These are phyloP conservation scores for Tuber microsphaerosporum DNA, from an alignment of 495 filamentous ascomycete genomes.

Conservation along the genomic window DNA sequence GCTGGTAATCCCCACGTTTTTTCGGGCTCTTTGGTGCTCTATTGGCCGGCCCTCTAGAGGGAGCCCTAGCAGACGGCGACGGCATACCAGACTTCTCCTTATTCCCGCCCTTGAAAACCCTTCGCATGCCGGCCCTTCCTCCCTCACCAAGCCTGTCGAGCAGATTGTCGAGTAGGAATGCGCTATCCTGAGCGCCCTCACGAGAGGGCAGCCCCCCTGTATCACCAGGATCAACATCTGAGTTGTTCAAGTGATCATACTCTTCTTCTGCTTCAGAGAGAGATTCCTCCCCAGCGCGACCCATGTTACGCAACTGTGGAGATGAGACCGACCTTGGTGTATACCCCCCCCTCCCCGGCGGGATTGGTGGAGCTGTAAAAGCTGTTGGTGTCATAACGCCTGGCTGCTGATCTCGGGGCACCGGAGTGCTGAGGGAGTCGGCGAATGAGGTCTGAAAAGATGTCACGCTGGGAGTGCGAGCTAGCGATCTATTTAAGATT, in stretches of 20 bases:
- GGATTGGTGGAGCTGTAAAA: conserved; percentile 43
- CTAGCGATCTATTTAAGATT: conserved; percentile 65
- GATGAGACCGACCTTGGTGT: conserved; percentile 37
- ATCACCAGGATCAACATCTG: conserved; percentile 31
- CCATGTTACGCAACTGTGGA: conserved; percentile 32
- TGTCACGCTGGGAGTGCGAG: conserved; percentile 59
- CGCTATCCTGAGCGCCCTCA: conserved; percentile 32
- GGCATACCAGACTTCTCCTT: conserved; percentile 25
- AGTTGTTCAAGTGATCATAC: conserved; percentile 34
- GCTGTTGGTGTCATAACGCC: conserved; percentile 43
- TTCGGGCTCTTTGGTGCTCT: conserved; percentile 32
- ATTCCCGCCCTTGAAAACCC: conserved; percentile 33
- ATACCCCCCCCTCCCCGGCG: conserved; percentile 28
- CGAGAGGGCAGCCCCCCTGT: conserved; percentile 15
- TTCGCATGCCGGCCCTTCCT: conserved; percentile 31
- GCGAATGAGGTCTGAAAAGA: conserved; percentile 87
- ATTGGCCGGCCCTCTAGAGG: conserved; percentile 33
- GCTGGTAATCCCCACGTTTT: conserved; percentile 34
- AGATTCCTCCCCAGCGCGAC: conserved; percentile 36
- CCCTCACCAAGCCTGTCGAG: conserved; percentile 31
- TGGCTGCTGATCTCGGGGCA: conserved; percentile 25
- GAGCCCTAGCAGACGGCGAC: conserved; percentile 24
- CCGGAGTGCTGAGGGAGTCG: conserved; percentile 47
- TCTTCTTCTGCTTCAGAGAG: conserved; percentile 36
- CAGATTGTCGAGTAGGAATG: conserved; percentile 31